Evolutionary conservation across 768 basidiomycete species (phyloP), one percentile per base, ranked within the genome.

Genomic region (Phylloporus rhodoxanthus): DNA sequence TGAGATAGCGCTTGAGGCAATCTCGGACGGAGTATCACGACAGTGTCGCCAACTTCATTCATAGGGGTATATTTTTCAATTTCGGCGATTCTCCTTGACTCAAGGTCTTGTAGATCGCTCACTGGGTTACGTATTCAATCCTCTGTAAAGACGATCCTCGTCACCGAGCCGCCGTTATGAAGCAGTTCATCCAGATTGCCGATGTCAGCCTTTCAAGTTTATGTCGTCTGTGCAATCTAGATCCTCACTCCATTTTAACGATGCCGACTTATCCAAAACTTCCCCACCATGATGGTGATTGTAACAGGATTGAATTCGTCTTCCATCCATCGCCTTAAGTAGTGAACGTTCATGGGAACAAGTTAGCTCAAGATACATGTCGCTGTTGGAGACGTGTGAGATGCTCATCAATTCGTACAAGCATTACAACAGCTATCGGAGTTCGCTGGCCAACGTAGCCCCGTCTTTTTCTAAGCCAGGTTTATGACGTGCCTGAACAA

Each of bases 241-340:
- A 47, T 55, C 11, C 49, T 55, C 19, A 60, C 25, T 41, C 19
- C 26, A 15, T 46, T 30, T 46, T 58, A 85, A 84, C 77, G 78
- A 14, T 82, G 84, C 58, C 76, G 77, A n/a, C 43, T 61, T 4
- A 64, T 85, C 43, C 79, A 82, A 62, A 86, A 86, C 64, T 85
- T 79, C 55, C 82, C 83, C 21, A 79, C 79, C 8, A 78, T 86
- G 74, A 78, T 81, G 37, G 82, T 81, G 25, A 73, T 86, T 38
- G 74, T 84, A 37, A 84, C 84, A 2, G 85, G 82, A 17, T 68
- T 86, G 51, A 82, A 83, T 61, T 78, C 80, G 6, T 77, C 84
- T 1, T 79, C 82, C 0, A 80, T 86, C 43, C 74, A 75, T 34
- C 76, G 84, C 11, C 69, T 86, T 23, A 81, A n/a, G n/a, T n/a